A percentile compares a stretch with the other conserved stretches of the same genome.
Evolutionary conservation across 805 yeast genomes (phyloP).

Genomic region (Lipomyces orientalis): DNA sequence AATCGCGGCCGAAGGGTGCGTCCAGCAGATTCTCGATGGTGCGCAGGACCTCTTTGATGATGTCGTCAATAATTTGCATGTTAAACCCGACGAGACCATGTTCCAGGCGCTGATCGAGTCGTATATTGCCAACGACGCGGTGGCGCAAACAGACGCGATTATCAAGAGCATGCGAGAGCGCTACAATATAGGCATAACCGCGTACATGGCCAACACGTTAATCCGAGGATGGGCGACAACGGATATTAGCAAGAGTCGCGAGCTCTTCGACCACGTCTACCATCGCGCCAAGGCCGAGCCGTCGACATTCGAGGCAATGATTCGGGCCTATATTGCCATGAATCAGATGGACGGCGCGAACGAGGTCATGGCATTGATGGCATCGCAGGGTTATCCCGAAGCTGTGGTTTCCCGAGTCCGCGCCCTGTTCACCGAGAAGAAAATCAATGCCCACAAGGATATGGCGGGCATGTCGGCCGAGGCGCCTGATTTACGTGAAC

Average conservation of each 20-base stretch:
- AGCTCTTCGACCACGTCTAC: slow-evolving; percentile 42
- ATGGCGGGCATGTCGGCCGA: not conserved
- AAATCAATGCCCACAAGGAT: not conserved
- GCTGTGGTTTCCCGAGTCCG: slow-evolving; percentile 43
- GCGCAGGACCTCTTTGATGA: slow-evolving; percentile 47
- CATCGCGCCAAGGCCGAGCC: slow-evolving; percentile 42
- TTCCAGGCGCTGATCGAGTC: slow-evolving; percentile 51
- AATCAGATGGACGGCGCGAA: slow-evolving; percentile 39
- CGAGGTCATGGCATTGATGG: slow-evolving; percentile 40
- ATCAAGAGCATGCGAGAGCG: slow-evolving; percentile 35
- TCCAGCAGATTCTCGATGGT: slow-evolving; percentile 43
- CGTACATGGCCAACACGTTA: slow-evolving; percentile 46
- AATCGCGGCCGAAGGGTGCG: slow-evolving; percentile 49
- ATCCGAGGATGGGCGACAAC: slow-evolving; percentile 47
- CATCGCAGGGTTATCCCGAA: slow-evolving; percentile 40
- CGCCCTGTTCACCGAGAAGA: slow-evolving; percentile 5
- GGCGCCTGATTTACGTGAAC: not conserved
- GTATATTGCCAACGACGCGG: slow-evolving; percentile 46
- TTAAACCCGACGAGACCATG: slow-evolving; percentile 48
- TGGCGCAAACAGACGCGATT: slow-evolving; percentile 41
- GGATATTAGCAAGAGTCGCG: slow-evolving; percentile 40
- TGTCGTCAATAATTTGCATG: slow-evolving; percentile 42
- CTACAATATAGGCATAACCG: slow-evolving; percentile 43
- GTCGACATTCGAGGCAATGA: slow-evolving; percentile 47
- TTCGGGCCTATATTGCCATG: slow-evolving; percentile 43